A percentile compares a stretch with the other conserved stretches of the same genome.
phyloP scores from a whole-genome alignment of 2,329 filamentous ascomycete species.

The Botrytis aclada region DNA sequence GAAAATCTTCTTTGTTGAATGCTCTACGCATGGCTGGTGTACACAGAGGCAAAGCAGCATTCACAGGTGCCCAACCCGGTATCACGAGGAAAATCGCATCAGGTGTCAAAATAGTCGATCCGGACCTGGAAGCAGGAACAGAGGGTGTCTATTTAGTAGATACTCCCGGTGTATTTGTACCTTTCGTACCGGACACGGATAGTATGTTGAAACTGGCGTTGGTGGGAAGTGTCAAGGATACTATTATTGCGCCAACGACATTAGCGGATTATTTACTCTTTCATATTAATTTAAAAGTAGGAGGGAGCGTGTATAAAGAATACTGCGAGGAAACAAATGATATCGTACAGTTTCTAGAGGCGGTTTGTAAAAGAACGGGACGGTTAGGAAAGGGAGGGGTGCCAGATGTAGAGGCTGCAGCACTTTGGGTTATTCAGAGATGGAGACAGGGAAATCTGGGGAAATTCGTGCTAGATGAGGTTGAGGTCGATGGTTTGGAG shows the following conservation, averaged over 20 bases:
- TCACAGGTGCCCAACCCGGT: conserved; percentile 82
- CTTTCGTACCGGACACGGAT: conserved; percentile 80
- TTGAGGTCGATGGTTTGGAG: conserved; percentile 60
- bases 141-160: conserved; percentile 74
- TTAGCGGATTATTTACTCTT: conserved; percentile 89
- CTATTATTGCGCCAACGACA: conserved; percentile 71
- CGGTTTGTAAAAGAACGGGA: conserved; percentile 71
- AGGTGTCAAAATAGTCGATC: conserved; percentile 74
- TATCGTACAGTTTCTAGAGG: conserved; percentile 66
- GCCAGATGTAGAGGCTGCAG: conserved; percentile 68
- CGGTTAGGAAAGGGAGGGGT: conserved; percentile 70
- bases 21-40: conserved; percentile 70
- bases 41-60: conserved; percentile 65
- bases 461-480: conserved; percentile 73
- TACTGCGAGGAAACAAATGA: conserved; percentile 79
- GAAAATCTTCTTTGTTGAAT: conserved; percentile 94
- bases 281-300: conserved; percentile 60
- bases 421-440: conserved; percentile 74
- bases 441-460: conserved; percentile 79
- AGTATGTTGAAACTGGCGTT: conserved; percentile 95
- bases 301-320: conserved; percentile 37
- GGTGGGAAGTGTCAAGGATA: conserved; percentile 87
- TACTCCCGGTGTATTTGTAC: conserved; percentile 92
- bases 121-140: conserved; percentile 43
- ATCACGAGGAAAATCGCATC: conserved; percentile 82